Base-by-base conservation (phyloP, 1,284 basidiomycete genomes). In the Moesziomyces antarcticus region DNA sequence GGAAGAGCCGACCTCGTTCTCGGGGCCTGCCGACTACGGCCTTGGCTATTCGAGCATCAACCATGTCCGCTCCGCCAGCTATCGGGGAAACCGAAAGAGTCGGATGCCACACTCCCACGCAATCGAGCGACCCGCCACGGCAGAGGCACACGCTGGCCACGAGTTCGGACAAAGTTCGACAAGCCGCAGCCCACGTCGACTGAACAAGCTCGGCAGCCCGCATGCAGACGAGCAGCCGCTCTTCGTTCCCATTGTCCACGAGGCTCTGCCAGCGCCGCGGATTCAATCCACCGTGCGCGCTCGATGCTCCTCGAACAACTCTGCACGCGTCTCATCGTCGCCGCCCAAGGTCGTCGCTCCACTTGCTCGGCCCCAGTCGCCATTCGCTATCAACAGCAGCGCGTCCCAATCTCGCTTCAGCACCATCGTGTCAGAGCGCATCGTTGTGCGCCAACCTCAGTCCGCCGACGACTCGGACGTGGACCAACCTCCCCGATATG, bases 21-120 rank as follows among this genome's bases (percentile, higher is more conserved):
- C 54, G 10, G 54, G 62, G 22, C 50, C 48, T 18, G 44, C 46
- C 22, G 62, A 66, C 37, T 71, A 57, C 25, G 68, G 68, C 4
- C 64, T 63, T 20, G 69, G 69, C 50, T 72, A 72, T 21, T 73
- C 70, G 21, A 73, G 65, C 55, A 68, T 73, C 56, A 61, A 72
- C 35, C 55, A 75, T 25, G 51, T 50, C 22, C 50, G 41, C 43
- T 56, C 61, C 22, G 20, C 52, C 4, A 54, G 10, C 16, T 64
- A 52, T 27, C 43, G 30, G 9, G 54, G 40, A 30, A 71, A 57
- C 42, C 61, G 56, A 30, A 48, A 41, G 13, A 64, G 60, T 50
- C 45, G 20, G 20, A 25, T 42, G 6, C 24, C 41, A 3, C 14
- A 30, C 8, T 22, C 60, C 10, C 54, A 22, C 20, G 27, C 57